Evolutionary conservation across 208 protist species (phyloP).

Genomic region (Crithidia mellificae): DNA sequence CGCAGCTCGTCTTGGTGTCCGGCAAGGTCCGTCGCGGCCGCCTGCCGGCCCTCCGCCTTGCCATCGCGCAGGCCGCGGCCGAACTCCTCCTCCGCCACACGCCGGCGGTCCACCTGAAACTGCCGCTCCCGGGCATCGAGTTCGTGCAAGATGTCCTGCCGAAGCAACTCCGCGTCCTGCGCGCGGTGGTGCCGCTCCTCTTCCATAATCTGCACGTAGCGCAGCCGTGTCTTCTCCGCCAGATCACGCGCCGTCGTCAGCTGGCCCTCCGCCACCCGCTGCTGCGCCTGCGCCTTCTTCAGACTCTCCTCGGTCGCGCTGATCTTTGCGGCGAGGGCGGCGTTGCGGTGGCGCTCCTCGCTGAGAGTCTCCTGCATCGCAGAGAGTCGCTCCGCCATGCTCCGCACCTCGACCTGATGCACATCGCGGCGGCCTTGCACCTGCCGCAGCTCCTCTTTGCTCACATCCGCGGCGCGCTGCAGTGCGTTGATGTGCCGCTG

Average conservation of each 20-base stretch:
- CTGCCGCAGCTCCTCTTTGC: slow-evolving; percentile 66
- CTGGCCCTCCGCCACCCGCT: slow-evolving; percentile 36
- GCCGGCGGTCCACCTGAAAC: slow-evolving; percentile 50
- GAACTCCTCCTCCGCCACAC: slow-evolving; percentile 63
- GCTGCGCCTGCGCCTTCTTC: slow-evolving; percentile 41
- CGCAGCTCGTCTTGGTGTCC: slow-evolving; percentile 55
- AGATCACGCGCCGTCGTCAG: slow-evolving; percentile 46
- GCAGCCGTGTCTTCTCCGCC: slow-evolving; percentile 58
- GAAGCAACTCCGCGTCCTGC: slow-evolving; percentile 59
- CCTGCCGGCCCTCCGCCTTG: slow-evolving; percentile 42
- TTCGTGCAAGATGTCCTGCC: slow-evolving; percentile 65
- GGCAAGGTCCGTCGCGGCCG: slow-evolving; percentile 42
- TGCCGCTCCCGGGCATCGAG: slow-evolving; percentile 54
- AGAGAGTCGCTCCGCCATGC: slow-evolving; percentile 36
- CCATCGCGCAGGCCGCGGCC: slow-evolving; percentile 56
- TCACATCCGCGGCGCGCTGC: slow-evolving; percentile 55
- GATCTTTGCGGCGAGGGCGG: slow-evolving; percentile 39
- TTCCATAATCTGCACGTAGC: slow-evolving; percentile 67
- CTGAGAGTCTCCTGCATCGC: slow-evolving; percentile 43
- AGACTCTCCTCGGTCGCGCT: slow-evolving; percentile 40
- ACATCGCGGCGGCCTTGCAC: slow-evolving; percentile 50
- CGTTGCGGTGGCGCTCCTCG: slow-evolving; percentile 54
- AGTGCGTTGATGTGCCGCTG: slow-evolving; percentile 69
- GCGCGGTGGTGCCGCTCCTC: slow-evolving; percentile 62
- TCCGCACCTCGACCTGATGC: slow-evolving; percentile 47